Conservation (phyloP, 1,284 basidiomycete genomes). For the Cyathus olla region DNA sequence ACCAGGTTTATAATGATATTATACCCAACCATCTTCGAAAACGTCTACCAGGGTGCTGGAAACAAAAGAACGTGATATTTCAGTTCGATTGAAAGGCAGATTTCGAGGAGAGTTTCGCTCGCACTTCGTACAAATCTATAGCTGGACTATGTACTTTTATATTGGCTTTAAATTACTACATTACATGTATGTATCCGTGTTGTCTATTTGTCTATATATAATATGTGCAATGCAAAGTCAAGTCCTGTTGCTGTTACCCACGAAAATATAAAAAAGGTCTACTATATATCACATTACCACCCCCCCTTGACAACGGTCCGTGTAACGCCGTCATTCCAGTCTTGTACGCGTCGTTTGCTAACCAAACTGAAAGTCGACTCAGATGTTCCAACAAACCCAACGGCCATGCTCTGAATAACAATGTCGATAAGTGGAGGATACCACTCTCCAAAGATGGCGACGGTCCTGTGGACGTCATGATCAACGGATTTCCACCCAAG, state of each 20-base stretch:
- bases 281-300: neutral
- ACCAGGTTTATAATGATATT: no score
- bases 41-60: no score
- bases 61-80: no score
- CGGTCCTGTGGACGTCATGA: constrained; percentile 27
- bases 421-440: constrained; percentile 43
- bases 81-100: no score
- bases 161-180: neutral
- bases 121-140: no score
- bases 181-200: neutral
- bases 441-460: constrained; percentile 31
- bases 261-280: neutral
- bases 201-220: neutral
- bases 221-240: neutral
- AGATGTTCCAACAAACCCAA: constrained; percentile 48
- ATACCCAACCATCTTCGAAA: no score
- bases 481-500: no score
- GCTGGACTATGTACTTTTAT: no score
- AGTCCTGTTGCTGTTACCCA: neutral
- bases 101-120: no score
- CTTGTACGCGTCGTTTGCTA: constrained; percentile 35
- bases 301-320: constrained; percentile 13
- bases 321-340: constrained; percentile 41
- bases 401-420: constrained; percentile 36
- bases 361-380: constrained; percentile 43